Conservation (phyloP, 2,329 filamentous ascomycete genomes). For the Exserohilum rostratum region DNA sequence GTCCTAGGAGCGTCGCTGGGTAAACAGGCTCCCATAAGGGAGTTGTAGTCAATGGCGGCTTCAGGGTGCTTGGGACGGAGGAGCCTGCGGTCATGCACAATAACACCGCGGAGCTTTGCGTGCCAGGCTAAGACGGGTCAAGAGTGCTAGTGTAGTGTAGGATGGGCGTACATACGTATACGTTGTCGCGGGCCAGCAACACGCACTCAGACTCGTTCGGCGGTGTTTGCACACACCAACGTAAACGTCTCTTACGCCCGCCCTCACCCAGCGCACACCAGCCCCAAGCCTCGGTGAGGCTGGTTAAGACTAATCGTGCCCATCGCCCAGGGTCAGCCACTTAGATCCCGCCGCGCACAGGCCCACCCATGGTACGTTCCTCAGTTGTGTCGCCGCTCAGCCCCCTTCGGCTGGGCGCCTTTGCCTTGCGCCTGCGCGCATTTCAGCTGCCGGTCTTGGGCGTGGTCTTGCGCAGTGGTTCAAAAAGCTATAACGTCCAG, state of each 20-base stretch:
- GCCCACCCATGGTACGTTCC: not conserved
- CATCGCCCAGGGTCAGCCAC: constrained; percentile 11
- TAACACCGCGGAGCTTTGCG: not conserved
- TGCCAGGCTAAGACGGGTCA: not conserved
- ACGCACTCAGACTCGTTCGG: not conserved
- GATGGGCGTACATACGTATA: no score
- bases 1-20: no score
- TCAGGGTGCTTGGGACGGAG: no score
- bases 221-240: not conserved
- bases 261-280: constrained; percentile 1
- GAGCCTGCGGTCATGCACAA: not conserved
- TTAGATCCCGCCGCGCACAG: constrained; percentile 14
- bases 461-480: not conserved
- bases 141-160: no score
- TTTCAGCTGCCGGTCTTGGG: constrained; percentile 16
- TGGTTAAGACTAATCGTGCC: constrained; percentile 19
- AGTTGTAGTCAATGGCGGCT: no score
- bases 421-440: constrained; percentile 8
- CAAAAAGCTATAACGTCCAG: constrained; percentile 13
- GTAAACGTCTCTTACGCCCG: constrained; percentile 16
- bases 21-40: no score
- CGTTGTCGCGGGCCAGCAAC: constrained; percentile 1
- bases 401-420: constrained; percentile 19
- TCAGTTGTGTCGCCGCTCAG: constrained; percentile 18
- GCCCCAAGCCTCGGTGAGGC: constrained; percentile 30